Evolutionary conservation across 2,329 filamentous ascomycete genomes (phyloP), one percentile per base, ranked within the genome.

Genomic region (Pyricularia pennisetigena): DNA sequence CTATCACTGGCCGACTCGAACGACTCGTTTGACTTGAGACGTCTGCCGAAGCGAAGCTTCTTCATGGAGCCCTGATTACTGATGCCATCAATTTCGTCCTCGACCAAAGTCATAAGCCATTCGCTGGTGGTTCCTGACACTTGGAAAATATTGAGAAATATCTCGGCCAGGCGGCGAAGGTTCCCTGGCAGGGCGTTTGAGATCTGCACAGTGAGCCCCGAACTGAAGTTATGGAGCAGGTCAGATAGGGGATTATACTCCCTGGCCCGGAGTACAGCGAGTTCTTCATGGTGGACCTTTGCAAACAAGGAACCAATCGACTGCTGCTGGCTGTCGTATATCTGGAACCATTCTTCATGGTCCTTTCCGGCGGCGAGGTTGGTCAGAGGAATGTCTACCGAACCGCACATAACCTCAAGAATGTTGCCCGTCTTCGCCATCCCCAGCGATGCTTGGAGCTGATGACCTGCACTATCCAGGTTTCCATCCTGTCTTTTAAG

Each of bases 1-100:
- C 91, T 85, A 69, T 93, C 91, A 70, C 82, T 86, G 3, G 78
- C 77, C 32, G 83, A 86, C 57, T 88, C 85, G 62, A 84, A 81
- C 0, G 88, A 91, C 68, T 93, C 90, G 72, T 87, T 89, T 1
- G 90, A 92, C 68, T 87, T 89, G 41, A 92, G 79, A 24, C 91
- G 85, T 70, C 85, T 85, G 76, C 86, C 91, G 77, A 91, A 93
- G 3, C 91, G 85, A 82, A 88, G 76, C 84, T 90, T 83, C 82
- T 89, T 92, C 71, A 90, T 86, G 0, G 90, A 87, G 16, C 88
- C 88, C 72, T 97, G 93, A 75, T 90, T 96, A 68, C 93, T 88
- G 23, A 95, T 89, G 0, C 94, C 94, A 74, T 98, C 95, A 69
- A 99, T 98, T 77, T 99, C 95, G 75, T 98, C 94, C 77, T 99